Base-by-base conservation (phyloP, 305 asterid genomes). In the Galium porrigens region DNA sequence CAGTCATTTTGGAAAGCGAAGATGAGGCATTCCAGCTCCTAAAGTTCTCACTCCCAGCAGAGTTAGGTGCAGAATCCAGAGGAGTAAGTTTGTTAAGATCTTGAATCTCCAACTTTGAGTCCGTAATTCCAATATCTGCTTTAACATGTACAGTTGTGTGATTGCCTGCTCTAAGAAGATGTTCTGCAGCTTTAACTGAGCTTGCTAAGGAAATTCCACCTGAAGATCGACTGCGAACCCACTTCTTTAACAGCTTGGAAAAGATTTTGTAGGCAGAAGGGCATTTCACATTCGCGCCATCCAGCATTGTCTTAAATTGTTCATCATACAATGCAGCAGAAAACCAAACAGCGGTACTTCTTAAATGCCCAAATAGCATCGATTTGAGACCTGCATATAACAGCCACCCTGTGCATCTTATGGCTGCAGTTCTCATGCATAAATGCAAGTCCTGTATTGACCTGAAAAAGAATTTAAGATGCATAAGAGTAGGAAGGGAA, bases 291-390 rank as follows among this genome's bases (percentile, higher is more conserved):
- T 78, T 76, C 63, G 87, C 61, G 71, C 59, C 81, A 71, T 70
- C 75, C 69, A 84, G 74, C 74, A 87, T 68, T 39, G 77, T 74
- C 70, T 68, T 77, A 33, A 80, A 75, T 71, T 85, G 86, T 34
- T 73, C 77, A 73, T 82, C 86, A 7, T 78, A 79, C 52, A 87
- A 75, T 58, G 83, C 77, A 75, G 87, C 66, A 64, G 89, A 84
- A 79, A 84, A 84, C 95, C 94, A 87, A 72, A 81, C 72, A 59
- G 79, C 72, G 2, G 82, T 73, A 72, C 83, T 82, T 73, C 76
- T 84, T 58, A 87, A 85, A 73, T 85, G 72, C 65, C 95, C 95
- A 65, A 87, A 85, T 27, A 94, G 95, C 88, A 87, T 86, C 73
- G 80, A 80, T 53, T 70, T 76, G 44, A 85, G 86, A 78, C 86